phyloP scores from a whole-genome alignment of 768 basidiomycete genomes.

The Phaffia australis region DNA sequence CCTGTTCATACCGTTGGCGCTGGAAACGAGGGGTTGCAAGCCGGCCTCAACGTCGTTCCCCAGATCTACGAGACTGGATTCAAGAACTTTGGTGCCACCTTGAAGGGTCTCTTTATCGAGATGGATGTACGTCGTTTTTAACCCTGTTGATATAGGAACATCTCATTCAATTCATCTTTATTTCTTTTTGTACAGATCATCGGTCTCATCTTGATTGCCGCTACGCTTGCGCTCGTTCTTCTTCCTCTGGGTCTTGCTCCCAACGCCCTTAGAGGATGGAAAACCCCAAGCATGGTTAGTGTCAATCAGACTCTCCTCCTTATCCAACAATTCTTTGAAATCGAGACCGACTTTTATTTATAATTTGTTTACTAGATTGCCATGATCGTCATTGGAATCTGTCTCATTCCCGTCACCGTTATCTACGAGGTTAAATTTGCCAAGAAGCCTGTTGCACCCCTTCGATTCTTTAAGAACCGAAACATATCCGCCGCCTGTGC shows the following conservation, averaged over 20 bases:
- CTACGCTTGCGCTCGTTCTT: slow-evolving; percentile 35
- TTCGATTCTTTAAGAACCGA: slow-evolving; percentile 50
- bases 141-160: background rate
- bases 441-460: slow-evolving; percentile 51
- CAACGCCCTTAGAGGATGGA: slow-evolving; percentile 31
- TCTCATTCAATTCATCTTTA: background rate
- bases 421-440: slow-evolving; percentile 45
- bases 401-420: slow-evolving; percentile 29
- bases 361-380: slow-evolving; percentile 28
- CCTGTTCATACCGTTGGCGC: too few species aligned
- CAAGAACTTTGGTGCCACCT: background rate
- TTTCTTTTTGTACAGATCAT: background rate
- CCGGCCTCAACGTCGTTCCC: background rate
- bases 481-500: slow-evolving; percentile 51
- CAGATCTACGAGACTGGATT: too few species aligned
- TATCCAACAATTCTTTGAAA: background rate
- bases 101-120: slow-evolving; percentile 25
- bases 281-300: slow-evolving; percentile 33
- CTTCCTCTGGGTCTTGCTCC: slow-evolving; percentile 37
- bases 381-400: slow-evolving; percentile 40
- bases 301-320: slow-evolving; percentile 15
- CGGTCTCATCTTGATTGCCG: slow-evolving; percentile 36
- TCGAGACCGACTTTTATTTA: background rate
- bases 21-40: too few species aligned
- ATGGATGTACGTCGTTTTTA: slow-evolving; percentile 29